Percentiles rank a stretch among this genome's conserved stretches.
phyloP scores from a whole-genome alignment of 2,329 filamentous ascomycete genomes.

The Colletotrichum filicis region DNA sequence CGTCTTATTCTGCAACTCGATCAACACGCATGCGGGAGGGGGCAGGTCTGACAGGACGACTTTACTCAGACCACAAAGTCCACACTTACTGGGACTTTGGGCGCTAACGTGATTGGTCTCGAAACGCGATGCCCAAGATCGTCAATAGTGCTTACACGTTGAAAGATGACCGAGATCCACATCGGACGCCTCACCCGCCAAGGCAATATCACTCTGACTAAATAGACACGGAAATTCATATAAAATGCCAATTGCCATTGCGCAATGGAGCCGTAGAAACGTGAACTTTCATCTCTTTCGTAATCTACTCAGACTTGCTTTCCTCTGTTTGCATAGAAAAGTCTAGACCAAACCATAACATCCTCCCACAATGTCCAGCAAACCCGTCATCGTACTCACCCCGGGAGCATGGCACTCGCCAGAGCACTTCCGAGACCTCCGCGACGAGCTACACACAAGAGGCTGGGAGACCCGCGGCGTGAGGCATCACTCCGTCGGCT shows the following conservation, averaged over 20 bases:
- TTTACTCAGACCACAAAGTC: not conserved
- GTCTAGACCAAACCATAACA: not conserved
- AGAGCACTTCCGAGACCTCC: conserved; percentile 42
- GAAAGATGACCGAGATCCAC: not conserved
- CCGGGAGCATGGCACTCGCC: conserved; percentile 52
- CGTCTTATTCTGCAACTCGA: not conserved
- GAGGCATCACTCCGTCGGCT: conserved; percentile 45
- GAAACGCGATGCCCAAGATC: not conserved
- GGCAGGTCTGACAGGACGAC: not conserved
- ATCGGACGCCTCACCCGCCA: not conserved
- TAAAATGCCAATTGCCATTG: too few species aligned
- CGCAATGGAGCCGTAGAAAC: not conserved
- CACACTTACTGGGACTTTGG: not conserved
- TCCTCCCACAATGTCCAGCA: conserved; percentile 9
- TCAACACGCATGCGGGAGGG: not conserved
- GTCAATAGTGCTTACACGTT: not conserved
- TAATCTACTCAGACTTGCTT: not conserved
- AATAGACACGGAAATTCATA: not conserved
- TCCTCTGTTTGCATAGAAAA: not conserved
- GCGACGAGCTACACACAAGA: conserved; percentile 41
- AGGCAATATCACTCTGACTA: not conserved
- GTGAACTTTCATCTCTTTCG: too few species aligned
- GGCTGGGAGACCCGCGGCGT: conserved; percentile 46
- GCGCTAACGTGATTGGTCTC: not conserved
- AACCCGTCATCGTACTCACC: conserved; percentile 47